These are phyloP conservation scores for Penicillium macrosclerotiorum DNA, from an alignment of 495 filamentous ascomycete species.

Conservation along the genomic window DNA sequence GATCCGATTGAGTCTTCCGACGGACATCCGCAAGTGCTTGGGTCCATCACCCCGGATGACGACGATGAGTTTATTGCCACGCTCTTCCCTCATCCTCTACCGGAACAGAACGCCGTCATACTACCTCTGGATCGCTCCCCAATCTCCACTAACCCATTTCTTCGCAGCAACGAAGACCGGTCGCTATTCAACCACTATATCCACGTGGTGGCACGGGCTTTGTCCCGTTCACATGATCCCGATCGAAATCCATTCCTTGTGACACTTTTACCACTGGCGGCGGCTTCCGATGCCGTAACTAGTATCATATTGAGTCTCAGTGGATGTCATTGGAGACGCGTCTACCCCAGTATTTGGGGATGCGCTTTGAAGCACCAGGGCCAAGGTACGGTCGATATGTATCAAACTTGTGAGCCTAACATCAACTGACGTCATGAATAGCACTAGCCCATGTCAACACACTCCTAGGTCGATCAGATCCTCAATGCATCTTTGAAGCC, in stretches of 20 bases:
- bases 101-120: neutral
- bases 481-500: slow-evolving; percentile 21
- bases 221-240: slow-evolving; percentile 23
- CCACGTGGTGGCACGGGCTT: slow-evolving; percentile 23
- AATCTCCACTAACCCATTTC: slow-evolving; percentile 19
- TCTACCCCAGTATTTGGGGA: slow-evolving; percentile 29
- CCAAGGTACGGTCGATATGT: too few relatives aligned
- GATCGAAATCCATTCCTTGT: slow-evolving; percentile 28
- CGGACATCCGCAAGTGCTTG: slow-evolving; percentile 6
- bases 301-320: slow-evolving; percentile 28
- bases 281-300: slow-evolving; percentile 24
- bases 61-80: slow-evolving; percentile 24
- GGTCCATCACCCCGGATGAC: slow-evolving; percentile 6
- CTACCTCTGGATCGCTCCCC: slow-evolving; percentile 1
- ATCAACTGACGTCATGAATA: neutral
- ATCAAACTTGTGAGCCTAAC: neutral
- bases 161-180: slow-evolving; percentile 24
- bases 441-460: slow-evolving; percentile 23
- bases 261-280: slow-evolving; percentile 26
- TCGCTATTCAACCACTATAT: slow-evolving; percentile 31
- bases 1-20: slow-evolving; percentile 14
- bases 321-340: slow-evolving; percentile 30
- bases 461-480: slow-evolving; percentile 12
- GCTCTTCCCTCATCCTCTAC: slow-evolving; percentile 21
- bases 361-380: slow-evolving; percentile 25